These are phyloP conservation scores for Francoa sonchifolia DNA, from an alignment of 441 rosid species.

Conservation along the genomic window DNA sequence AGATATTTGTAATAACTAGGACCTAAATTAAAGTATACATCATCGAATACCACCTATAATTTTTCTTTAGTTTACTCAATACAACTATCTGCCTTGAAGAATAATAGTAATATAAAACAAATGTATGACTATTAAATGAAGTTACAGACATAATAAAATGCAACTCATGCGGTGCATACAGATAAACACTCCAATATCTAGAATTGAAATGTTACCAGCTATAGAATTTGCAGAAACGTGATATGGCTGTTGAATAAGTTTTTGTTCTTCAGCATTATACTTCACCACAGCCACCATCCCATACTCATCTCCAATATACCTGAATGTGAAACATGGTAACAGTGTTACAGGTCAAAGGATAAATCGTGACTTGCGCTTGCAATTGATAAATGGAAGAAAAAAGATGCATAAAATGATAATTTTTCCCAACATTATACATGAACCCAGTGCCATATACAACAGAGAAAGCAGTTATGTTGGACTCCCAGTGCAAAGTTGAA, in stretches of 20 bases:
- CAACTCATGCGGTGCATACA: too few relatives aligned
- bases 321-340: conserved; percentile 14
- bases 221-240: conserved; percentile 46
- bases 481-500: conserved; percentile 41
- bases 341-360: conserved; percentile 5
- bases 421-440: conserved; percentile 29
- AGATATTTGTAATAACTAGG: too few relatives aligned
- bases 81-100: too few relatives aligned
- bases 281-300: conserved; percentile 46
- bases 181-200: too few relatives aligned
- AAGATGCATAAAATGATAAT: not conserved
- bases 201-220: conserved; percentile 33
- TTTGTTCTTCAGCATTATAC: conserved; percentile 32
- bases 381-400: conserved; percentile 5
- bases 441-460: conserved; percentile 44
- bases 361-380: conserved; percentile 1
- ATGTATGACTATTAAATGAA: too few relatives aligned
- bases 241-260: conserved; percentile 33
- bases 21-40: too few relatives aligned
- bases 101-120: too few relatives aligned
- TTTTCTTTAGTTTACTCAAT: too few relatives aligned
- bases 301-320: conserved; percentile 58
- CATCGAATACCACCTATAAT: too few relatives aligned
- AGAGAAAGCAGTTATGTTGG: conserved; percentile 54
- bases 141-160: too few relatives aligned